Base-by-base conservation (phyloP, 352 stramenopile species). In the Phytophthora constricta region DNA sequence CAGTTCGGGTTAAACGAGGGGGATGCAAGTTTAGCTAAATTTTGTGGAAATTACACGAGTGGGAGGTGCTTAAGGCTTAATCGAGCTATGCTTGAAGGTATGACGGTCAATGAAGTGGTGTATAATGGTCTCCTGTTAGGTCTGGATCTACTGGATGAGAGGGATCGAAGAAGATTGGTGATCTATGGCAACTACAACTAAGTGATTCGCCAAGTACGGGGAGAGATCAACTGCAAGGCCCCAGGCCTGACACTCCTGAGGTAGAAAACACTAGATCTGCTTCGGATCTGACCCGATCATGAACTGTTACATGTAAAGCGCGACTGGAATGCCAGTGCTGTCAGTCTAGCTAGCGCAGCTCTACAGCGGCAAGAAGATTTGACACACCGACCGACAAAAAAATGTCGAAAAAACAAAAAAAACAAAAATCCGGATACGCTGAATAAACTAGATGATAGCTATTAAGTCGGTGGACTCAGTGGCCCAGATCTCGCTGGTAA, bases 31-130 rank as follows among this genome's bases (percentile, higher is more conserved):
- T 39, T 13, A 64, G 46, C 10, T 33, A 46, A 5, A 37, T 69
- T 2, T 4, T 70, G 0, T 68, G 62, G 68, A 50, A 58, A 5
- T 11, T 60, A 1, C 58, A 62, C 0, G 63, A 31, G 0, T 68
- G 67, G 67, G 14, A 48, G 2, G 31, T 68, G 1, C 11, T 62
- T 0, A 20, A 48, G 2, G 59, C 66, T 0, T 27, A 26, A 5
- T 62, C 58, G 0, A 50, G 5, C 0, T 68, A 58, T 31, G 28
- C 31, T n/a, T 0, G 0, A 16, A 1, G 48, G 63, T 5, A 22
- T 62, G 0, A 71, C 69, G 4, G 68, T 76, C 3, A 62, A 62
- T 5, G n/a, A 55, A 19, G 43, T 27, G 0, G 55, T 39, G 7
- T 62, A 62, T 28, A 17, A 33, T 13, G 43, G 55, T 7, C 10